Evolutionary conservation across 805 yeast genomes (phyloP), one percentile per base, ranked within the genome.

Genomic region (Sungouiozyma intestinalis): DNA sequence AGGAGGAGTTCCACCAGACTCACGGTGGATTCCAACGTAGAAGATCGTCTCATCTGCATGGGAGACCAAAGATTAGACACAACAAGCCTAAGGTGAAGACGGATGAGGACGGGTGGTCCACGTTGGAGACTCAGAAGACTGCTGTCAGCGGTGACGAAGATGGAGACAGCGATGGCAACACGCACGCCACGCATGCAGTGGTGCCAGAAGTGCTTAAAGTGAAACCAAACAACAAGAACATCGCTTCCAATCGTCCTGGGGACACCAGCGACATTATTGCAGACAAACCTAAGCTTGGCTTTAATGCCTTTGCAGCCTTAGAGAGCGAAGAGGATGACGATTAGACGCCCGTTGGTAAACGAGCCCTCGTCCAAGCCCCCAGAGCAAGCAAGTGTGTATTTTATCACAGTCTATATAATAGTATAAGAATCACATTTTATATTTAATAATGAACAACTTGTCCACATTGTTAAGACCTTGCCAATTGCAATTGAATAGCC

Each of bases 61-160:
- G 55, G 16, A 68, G 68, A 60, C 82, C 82, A 42, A 71, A 69
- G 52, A 70, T 79, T 55, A 73, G 79, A 57, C 78, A 74, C 57
- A 73, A 73, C 63, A 68, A 67, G 51, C 71, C 69, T 46, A 65
- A 64, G 48, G 68, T 67, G 31, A 67, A 72, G 16, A 59, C 80
- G 31, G 94, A 83, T 57, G 82, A 79, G 44, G 90, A 84, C 48
- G 94, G 94, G 37, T 84, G 92, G 90, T 82, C 82, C 44, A 80
- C 90, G 17, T 69, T 74, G 45, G 77, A 76, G 51, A 63, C 65
- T 32, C 75, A 71, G 38, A 45, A 46, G 21, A 55, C 48, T 18
- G 58, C 53, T 32, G 49, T 52, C 39, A 47, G 43, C 19, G 51
- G 41, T 16, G 45, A 45, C 29, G 52, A 43, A 27, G 51, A 35